Conservation (phyloP, 805 yeast genomes). For the Saccharomycopsis fodiens region DNA sequence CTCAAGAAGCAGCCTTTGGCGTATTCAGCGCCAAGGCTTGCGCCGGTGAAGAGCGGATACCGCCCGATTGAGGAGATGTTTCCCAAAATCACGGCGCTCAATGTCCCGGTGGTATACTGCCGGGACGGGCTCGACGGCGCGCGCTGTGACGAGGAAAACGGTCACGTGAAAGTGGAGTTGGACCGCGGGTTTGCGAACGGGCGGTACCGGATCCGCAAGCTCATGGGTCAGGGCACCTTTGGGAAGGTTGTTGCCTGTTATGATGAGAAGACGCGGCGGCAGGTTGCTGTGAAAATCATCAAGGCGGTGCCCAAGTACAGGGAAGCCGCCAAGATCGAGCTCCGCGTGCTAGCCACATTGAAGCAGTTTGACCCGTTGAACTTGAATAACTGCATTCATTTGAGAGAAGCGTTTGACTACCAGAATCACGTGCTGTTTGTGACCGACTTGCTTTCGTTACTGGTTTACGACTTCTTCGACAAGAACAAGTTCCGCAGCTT, state of each 20-base stretch:
- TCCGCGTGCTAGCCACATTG: slow-evolving; percentile 70
- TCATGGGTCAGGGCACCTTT: slow-evolving; percentile 89
- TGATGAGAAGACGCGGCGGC: slow-evolving; percentile 50
- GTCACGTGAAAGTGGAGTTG: slow-evolving; percentile 58
- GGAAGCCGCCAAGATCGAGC: slow-evolving; percentile 90
- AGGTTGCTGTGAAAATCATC: slow-evolving; percentile 88
- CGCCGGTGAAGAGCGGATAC: slow-evolving; percentile 4
- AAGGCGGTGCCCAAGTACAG: slow-evolving; percentile 89
- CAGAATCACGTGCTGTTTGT: slow-evolving; percentile 92
- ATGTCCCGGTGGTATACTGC: slow-evolving; percentile 9
- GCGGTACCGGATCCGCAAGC: slow-evolving; percentile 55
- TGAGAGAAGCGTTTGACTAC: slow-evolving; percentile 85
- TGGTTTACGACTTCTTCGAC: slow-evolving; percentile 86
- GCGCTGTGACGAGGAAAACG: slow-evolving; percentile 45
- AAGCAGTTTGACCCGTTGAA: slow-evolving; percentile 63
- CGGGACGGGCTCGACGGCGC: neutral
- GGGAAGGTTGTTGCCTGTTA: slow-evolving; percentile 84
- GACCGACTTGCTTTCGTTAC: slow-evolving; percentile 77
- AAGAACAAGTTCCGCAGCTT: slow-evolving; percentile 79
- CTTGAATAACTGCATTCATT: slow-evolving; percentile 70
- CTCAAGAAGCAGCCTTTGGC: neutral
- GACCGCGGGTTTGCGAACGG: slow-evolving; percentile 62
- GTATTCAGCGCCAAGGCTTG: slow-evolving; percentile 4
- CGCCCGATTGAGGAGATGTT: slow-evolving; percentile 1
- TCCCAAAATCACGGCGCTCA: slow-evolving; percentile 1